Evolutionary conservation across 139 green algal species (phyloP).

Genomic region (Mesotaenium endlicherianum): DNA sequence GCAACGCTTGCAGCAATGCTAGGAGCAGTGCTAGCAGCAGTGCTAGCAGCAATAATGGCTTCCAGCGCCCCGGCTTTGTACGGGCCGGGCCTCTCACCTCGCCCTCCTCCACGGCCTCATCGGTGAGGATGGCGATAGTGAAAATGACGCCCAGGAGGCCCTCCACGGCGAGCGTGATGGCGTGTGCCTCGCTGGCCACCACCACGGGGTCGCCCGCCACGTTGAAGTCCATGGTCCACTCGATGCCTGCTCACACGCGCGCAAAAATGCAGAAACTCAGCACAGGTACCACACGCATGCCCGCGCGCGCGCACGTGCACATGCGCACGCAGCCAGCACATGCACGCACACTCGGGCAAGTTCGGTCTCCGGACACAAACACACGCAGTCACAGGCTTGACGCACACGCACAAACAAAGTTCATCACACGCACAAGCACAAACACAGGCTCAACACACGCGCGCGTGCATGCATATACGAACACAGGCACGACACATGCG

Average conservation of each 20-base stretch:
- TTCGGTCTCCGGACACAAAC: too few relatives aligned
- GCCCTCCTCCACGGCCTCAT: slow-evolving; percentile 46
- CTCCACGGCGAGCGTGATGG: slow-evolving; percentile 50
- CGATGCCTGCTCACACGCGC: slow-evolving; percentile 16
- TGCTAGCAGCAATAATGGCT: background rate
- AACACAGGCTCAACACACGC: too few relatives aligned
- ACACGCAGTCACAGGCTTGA: background rate
- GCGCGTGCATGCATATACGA: too few relatives aligned
- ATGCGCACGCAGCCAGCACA: too few relatives aligned
- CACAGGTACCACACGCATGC: too few relatives aligned
- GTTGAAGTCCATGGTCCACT: slow-evolving; percentile 49
- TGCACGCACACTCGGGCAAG: too few relatives aligned
- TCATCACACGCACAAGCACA: too few relatives aligned
- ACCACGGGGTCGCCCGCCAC: background rate
- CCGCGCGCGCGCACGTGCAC: too few relatives aligned
- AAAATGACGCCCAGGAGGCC: slow-evolving; percentile 47
- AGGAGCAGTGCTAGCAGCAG: too few relatives aligned
- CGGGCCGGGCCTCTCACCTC: slow-evolving; percentile 5
- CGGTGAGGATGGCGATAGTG: slow-evolving; percentile 41
- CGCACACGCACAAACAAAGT: background rate
- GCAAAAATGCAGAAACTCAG: too few relatives aligned
- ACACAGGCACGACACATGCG: too few relatives aligned
- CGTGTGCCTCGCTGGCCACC: slow-evolving; percentile 46
- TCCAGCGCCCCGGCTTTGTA: background rate
- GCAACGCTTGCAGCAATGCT: too few relatives aligned